Percentiles rank a stretch among this genome's conserved stretches.
These are phyloP conservation scores for Fusarium hainanense DNA, from an alignment of 2,329 filamentous ascomycete genomes.

Conservation along the genomic window DNA sequence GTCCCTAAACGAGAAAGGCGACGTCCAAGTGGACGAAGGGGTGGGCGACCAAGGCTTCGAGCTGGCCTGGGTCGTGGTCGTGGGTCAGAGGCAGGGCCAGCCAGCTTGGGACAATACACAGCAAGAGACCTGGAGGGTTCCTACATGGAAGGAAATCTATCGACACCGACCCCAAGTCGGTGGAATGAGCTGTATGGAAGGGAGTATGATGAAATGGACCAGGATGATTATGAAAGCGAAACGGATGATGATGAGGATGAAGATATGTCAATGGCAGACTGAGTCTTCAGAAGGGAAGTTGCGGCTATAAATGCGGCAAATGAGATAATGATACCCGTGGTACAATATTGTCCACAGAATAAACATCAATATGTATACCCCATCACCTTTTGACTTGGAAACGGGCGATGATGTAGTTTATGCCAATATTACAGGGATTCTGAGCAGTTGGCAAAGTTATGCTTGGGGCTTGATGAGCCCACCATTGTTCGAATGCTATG, in stretches of 20 bases:
- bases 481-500: constrained; percentile 26
- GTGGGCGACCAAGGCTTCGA: constrained; percentile 39
- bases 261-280: constrained; percentile 45
- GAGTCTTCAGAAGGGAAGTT: not conserved
- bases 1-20: constrained; percentile 35
- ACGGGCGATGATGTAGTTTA: not conserved
- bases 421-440: not conserved
- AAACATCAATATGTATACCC: not conserved
- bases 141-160: constrained; percentile 39
- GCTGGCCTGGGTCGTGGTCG: constrained; percentile 21
- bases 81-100: constrained; percentile 2
- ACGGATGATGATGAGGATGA: constrained; percentile 46
- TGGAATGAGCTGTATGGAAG: constrained; percentile 51
- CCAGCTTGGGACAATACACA: constrained; percentile 12
- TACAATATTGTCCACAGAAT: constrained; percentile 20
- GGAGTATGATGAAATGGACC: constrained; percentile 42
- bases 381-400: not conserved
- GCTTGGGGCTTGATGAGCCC: not conserved
- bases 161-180: constrained; percentile 50
- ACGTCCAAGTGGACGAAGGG: constrained; percentile 31
- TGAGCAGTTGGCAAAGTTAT: not conserved
- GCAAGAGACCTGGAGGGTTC: constrained; percentile 25
- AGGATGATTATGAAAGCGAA: constrained; percentile 44
- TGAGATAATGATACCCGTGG: constrained; percentile 45
- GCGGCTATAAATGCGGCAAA: not conserved